Conservation (phyloP, 2,329 filamentous ascomycete genomes). For the Phyllosticta citribraziliensis region DNA sequence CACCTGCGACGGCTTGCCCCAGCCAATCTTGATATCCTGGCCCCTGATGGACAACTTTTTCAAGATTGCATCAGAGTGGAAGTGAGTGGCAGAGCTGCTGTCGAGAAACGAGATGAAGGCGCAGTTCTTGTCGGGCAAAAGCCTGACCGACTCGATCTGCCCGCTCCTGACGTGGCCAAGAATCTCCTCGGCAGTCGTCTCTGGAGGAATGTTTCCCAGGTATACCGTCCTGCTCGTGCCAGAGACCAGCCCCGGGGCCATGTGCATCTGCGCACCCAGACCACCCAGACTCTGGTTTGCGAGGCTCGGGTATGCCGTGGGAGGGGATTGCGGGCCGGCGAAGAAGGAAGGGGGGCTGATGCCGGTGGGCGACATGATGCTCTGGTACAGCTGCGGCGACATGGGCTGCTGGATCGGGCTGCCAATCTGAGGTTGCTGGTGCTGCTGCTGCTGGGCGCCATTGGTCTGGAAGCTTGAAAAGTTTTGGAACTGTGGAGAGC, state of each 20-base stretch:
- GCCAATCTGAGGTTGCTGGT: conserved; percentile 52
- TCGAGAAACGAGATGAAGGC: conserved; percentile 99
- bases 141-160: conserved; percentile 96
- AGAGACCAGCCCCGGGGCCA: conserved; percentile 71
- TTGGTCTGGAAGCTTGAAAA: conserved; percentile 56
- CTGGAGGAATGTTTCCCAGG: conserved; percentile 94
- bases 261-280: conserved; percentile 64
- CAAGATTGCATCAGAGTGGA: conserved; percentile 98
- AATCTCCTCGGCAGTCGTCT: conserved; percentile 94
- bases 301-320: conserved; percentile 59
- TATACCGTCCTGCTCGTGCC: conserved; percentile 96
- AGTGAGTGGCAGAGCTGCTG: conserved; percentile 93
- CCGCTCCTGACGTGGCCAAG: conserved; percentile 91
- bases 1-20: conserved; percentile 97
- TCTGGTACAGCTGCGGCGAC: conserved; percentile 75
- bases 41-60: conserved; percentile 98
- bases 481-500: conserved; percentile 83
- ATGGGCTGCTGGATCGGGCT: conserved; percentile 66
- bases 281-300: conserved; percentile 49
- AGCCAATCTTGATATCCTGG: conserved; percentile 98
- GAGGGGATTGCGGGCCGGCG: conserved; percentile 73
- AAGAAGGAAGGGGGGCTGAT: conserved; percentile 72
- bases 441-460: conserved; percentile 49
- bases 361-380: conserved; percentile 74
- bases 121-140: conserved; percentile 98